Base-by-base conservation (phyloP, 768 basidiomycete species). In the Pleurotus pulmonarius region DNA sequence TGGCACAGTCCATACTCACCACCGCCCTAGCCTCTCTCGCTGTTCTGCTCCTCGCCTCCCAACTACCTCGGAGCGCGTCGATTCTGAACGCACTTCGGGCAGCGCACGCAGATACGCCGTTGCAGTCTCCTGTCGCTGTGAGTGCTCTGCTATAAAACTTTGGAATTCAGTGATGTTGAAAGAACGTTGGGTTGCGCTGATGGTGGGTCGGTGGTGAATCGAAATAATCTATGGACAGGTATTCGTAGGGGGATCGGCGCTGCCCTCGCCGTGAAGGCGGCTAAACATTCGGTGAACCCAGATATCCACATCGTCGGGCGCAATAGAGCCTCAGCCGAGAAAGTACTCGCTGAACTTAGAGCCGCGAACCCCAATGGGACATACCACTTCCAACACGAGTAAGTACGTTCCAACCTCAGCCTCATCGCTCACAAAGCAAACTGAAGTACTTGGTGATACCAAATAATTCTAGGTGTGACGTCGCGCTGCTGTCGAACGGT, bases 231-330 rank as follows among this genome's bases (percentile, higher is more conserved):
- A 9, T 3, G 11, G 9, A n/a, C 24, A 53, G 51, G 65, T 80
- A n/a, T 76, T 78, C 49, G 68, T 77, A 3, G 77, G 78, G 6
- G 78, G 4, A 79, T 80, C 39, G 82, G 82, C 1, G 70, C 76
- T 49, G 74, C 73, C 6, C 76, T 78, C 63, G 80, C 78, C 0
- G 67, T 74, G 47, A 68, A 72, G 5, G 75, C 83, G 49, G 80
- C 77, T 5, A 65, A 68, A 8, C 66, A 76, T 60, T 76, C 78
- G 1, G 73, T 79, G 16, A 75, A 78, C 55, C 74, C 75, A 24
- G 74, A 78, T 58, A 81, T 85, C 64, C 65, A 83, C 60, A 70
- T 85, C 60, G 71, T 80, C 25, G 83, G 82, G 0, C 73, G 81
- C 7, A 83, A 83, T 65, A 70, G 71, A 44, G 65, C 58, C 13